A percentile compares a stretch with the other conserved stretches of the same genome.
These are phyloP conservation scores for Sugiyamaella castrensis DNA, from an alignment of 1,139 yeast genomes.

Conservation along the genomic window DNA sequence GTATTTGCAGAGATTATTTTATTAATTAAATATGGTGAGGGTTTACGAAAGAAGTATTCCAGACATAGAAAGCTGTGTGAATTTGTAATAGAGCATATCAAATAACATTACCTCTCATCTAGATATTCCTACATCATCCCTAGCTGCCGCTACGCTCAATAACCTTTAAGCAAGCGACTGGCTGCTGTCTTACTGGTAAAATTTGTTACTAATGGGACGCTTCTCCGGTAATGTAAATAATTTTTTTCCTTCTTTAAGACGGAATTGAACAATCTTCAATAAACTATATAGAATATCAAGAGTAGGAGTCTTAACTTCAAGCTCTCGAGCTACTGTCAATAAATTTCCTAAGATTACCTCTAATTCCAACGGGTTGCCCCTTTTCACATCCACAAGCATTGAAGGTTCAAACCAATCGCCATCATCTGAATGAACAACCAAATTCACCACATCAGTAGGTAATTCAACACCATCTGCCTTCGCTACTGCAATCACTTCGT, in stretches of 20 bases:
- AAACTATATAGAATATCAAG: slow-evolving; percentile 52
- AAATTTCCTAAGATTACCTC: no score
- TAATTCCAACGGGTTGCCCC: slow-evolving; percentile 64
- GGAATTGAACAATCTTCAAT: slow-evolving; percentile 54
- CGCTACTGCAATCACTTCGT: slow-evolving; percentile 58
- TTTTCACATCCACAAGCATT: slow-evolving; percentile 65
- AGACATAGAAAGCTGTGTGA: background rate
- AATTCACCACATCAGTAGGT: slow-evolving; percentile 44
- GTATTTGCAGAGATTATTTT: slow-evolving; percentile 13
- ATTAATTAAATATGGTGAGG: slow-evolving; percentile 16
- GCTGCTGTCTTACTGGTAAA: slow-evolving; percentile 1
- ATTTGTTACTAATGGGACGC: slow-evolving; percentile 1
- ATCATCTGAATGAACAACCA: slow-evolving; percentile 54
- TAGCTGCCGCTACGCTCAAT: no score
- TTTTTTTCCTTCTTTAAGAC: slow-evolving; percentile 52
- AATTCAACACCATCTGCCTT: slow-evolving; percentile 55
- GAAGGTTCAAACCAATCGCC: slow-evolving; percentile 64
- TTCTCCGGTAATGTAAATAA: slow-evolving; percentile 41
- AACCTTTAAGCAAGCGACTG: no score
- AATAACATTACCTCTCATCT: no score
- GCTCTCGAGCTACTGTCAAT: slow-evolving; percentile 51
- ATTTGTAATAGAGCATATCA: background rate
- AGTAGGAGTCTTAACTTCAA: slow-evolving; percentile 54
- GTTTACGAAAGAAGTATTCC: slow-evolving; percentile 11
- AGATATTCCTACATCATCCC: no score